Percentiles rank a stretch among this genome's conserved stretches.
Conservation (phyloP, 2,329 filamentous ascomycete species). For the Penicillium hesseltinei region DNA sequence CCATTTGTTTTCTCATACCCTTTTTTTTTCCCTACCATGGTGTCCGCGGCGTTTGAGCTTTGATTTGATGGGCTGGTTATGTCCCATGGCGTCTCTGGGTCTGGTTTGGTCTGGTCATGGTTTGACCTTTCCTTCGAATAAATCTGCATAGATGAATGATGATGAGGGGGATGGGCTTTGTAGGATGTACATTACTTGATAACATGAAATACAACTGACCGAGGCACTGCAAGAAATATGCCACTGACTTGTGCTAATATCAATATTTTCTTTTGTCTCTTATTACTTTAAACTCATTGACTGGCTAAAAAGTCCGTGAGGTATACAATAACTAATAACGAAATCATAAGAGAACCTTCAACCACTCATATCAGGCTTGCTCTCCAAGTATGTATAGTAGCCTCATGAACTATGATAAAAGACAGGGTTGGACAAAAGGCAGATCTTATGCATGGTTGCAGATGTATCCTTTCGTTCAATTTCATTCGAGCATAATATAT, state of each 20-base stretch:
- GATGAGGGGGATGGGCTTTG: constrained; percentile 16
- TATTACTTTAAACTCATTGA: neutral
- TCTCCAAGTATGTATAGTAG: too few species aligned
- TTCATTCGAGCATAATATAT: too few species aligned
- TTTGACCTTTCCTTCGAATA: constrained; percentile 11
- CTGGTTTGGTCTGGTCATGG: constrained; percentile 14
- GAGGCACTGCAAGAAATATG: constrained; percentile 4
- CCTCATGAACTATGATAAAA: too few species aligned
- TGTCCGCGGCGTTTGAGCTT: constrained; percentile 14
- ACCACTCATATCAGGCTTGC: too few species aligned
- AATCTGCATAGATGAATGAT: constrained; percentile 31
- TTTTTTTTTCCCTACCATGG: constrained; percentile 18
- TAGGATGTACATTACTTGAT: constrained; percentile 30
- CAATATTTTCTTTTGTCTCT: neutral
- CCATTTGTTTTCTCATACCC: constrained; percentile 15
- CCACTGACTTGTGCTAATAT: neutral
- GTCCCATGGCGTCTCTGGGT: constrained; percentile 22
- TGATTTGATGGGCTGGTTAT: constrained; percentile 10
- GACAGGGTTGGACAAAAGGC: too few species aligned
- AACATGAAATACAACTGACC: constrained; percentile 16
- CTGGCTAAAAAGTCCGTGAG: too few species aligned
- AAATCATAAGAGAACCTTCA: neutral
- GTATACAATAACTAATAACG: neutral
- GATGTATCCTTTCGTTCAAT: too few species aligned
- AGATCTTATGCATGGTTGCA: too few species aligned